These are phyloP conservation scores for Trichosporon sp. DNA, from an alignment of 1,284 basidiomycete genomes.

Conservation along the genomic window DNA sequence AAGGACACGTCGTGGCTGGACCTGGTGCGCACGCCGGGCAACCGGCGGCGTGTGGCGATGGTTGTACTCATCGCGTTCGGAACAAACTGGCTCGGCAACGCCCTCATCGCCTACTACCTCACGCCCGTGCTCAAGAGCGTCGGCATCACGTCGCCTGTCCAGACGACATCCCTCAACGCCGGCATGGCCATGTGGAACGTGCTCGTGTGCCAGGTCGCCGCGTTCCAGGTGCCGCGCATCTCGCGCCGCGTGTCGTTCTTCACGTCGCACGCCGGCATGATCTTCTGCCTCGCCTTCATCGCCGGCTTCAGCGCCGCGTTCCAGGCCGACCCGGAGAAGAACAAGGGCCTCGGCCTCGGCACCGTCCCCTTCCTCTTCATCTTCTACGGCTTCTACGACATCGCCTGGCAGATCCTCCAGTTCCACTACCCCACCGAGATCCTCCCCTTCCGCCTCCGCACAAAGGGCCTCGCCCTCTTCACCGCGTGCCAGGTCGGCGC, in stretches of 20 bases:
- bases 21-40: conserved; percentile 35
- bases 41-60: conserved; percentile 35
- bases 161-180: conserved; percentile 31
- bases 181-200: conserved; percentile 27
- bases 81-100: conserved; percentile 56
- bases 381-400: conserved; percentile 23
- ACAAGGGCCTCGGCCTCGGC: conserved; percentile 9
- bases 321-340: conserved; percentile 10
- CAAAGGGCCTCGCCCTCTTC: conserved; percentile 27
- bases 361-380: conserved; percentile 17
- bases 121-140: conserved; percentile 16
- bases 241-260: conserved; percentile 14
- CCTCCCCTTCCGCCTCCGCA: conserved; percentile 24
- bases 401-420: conserved; percentile 44
- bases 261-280: conserved; percentile 12
- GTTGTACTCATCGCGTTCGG: conserved; percentile 49
- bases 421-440: conserved; percentile 54
- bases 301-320: conserved; percentile 8
- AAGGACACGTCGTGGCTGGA: conserved; percentile 27
- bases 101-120: conserved; percentile 36
- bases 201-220: conserved; percentile 12
- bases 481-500: conserved; percentile 1
- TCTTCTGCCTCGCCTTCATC: conserved; percentile 8
- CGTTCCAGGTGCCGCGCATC: conserved; percentile 6
- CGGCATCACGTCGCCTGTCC: conserved; percentile 17